These are phyloP conservation scores for Corylus avellana DNA, from an alignment of 306 rosid species.

Conservation along the genomic window DNA sequence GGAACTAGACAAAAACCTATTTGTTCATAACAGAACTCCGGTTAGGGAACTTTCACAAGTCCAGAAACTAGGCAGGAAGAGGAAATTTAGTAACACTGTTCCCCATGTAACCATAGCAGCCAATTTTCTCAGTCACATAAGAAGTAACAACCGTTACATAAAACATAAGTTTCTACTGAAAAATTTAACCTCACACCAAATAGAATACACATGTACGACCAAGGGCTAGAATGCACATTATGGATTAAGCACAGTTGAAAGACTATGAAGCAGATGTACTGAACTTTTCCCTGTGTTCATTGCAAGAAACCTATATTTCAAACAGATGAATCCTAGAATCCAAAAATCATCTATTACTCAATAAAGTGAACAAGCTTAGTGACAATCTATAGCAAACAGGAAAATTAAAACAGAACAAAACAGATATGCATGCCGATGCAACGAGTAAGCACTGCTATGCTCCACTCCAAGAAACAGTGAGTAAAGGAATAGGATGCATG, in stretches of 20 bases:
- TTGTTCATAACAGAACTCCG: not conserved
- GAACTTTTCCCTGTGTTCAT: not conserved
- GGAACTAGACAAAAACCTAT: not conserved
- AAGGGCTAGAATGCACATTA: too few relatives aligned
- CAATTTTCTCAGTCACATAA: not conserved
- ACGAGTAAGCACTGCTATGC: not conserved
- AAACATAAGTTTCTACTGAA: not conserved
- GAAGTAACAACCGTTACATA: not conserved
- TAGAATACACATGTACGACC: too few relatives aligned
- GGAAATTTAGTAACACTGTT: not conserved
- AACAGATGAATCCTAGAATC: not conserved
- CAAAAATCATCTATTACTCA: not conserved
- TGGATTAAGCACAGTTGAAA: not conserved
- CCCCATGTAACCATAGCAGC: not conserved
- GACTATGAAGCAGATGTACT: not conserved
- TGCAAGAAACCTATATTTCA: not conserved
- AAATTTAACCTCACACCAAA: too few relatives aligned
- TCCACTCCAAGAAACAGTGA: not conserved
- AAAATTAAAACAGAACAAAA: not conserved
- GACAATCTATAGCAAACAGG: not conserved
- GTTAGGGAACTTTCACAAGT: not conserved
- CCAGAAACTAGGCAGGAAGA: not conserved
- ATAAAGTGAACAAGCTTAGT: not conserved
- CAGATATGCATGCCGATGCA: not conserved
- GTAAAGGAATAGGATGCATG: not conserved